Conservation (phyloP, 768 basidiomycete species). For the Russula dissimulans region DNA sequence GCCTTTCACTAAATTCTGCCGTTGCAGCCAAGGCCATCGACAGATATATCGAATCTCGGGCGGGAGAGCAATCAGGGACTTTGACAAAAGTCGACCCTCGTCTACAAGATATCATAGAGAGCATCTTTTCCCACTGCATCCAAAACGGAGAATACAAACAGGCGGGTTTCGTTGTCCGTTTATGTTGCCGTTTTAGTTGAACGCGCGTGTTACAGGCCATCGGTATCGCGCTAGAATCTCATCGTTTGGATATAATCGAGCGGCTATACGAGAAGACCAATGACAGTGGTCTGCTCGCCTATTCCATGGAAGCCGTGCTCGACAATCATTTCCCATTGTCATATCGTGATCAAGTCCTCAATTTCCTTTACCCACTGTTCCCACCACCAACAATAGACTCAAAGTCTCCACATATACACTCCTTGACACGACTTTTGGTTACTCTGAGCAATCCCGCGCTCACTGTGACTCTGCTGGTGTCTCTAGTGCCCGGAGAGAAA, state of each 20-base stretch:
- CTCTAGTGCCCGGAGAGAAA: conserved; percentile 60
- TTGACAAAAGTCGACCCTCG: conserved; percentile 67
- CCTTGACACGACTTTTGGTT: conserved; percentile 82
- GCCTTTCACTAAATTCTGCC: not conserved
- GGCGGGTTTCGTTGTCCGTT: conserved; percentile 33
- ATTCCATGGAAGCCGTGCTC: conserved; percentile 87
- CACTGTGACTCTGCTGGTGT: conserved; percentile 63
- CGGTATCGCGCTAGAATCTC: conserved; percentile 90
- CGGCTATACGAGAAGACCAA: conserved; percentile 62
- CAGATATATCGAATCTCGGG: conserved; percentile 70
- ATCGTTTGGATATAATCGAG: conserved; percentile 77
- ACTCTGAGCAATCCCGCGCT: conserved; percentile 77
- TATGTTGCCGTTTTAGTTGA: not conserved
- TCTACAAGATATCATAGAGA: conserved; percentile 77
- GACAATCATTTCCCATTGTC: conserved; percentile 83
- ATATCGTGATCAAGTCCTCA: conserved; percentile 74
- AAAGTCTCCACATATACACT: conserved; percentile 66
- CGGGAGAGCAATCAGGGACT: conserved; percentile 40
- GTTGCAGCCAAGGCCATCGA: conserved; percentile 87
- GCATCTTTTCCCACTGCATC: conserved; percentile 79
- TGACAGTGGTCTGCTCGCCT: conserved; percentile 75
- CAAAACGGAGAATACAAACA: conserved; percentile 87
- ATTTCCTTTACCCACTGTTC: conserved; percentile 80
- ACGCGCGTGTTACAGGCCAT: conserved; percentile 53
- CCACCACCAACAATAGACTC: conserved; percentile 61